Evolutionary conservation across 2,329 filamentous ascomycete species (phyloP).

Genomic region (Colletotrichum sp.): DNA sequence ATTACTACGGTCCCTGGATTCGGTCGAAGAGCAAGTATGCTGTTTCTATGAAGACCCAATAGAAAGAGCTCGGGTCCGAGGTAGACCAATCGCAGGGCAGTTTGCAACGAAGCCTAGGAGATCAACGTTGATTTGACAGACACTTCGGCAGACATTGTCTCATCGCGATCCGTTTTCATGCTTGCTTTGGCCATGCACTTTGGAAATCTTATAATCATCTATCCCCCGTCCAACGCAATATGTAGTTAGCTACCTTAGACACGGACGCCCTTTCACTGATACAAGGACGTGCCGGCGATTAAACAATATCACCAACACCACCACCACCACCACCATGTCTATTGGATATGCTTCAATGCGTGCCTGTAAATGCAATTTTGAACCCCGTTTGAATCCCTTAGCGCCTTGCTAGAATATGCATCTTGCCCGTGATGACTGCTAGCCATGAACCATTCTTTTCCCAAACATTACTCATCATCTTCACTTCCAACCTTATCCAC

Average conservation of each 20-base stretch:
- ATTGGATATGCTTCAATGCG: neutral
- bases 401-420: neutral
- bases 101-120: neutral
- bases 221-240: neutral
- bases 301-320: neutral
- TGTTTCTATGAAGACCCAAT: neutral
- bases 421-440: neutral
- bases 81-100: neutral
- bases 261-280: neutral
- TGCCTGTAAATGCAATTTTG: neutral
- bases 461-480: neutral
- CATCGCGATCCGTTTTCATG: neutral
- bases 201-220: neutral
- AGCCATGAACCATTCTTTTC: neutral
- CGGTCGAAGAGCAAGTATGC: constrained; percentile 8
- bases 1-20: constrained; percentile 24
- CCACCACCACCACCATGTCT: neutral
- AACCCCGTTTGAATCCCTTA: neutral
- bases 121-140: neutral
- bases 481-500: constrained; percentile 2
- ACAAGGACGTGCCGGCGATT: neutral
- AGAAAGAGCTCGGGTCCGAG: rapidly evolving
- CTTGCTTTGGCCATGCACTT: neutral
- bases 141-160: neutral
- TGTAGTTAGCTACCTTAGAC: neutral